Base-by-base conservation (phyloP, 1,139 yeast genomes). In the Lodderomyces orthopsilosis region DNA sequence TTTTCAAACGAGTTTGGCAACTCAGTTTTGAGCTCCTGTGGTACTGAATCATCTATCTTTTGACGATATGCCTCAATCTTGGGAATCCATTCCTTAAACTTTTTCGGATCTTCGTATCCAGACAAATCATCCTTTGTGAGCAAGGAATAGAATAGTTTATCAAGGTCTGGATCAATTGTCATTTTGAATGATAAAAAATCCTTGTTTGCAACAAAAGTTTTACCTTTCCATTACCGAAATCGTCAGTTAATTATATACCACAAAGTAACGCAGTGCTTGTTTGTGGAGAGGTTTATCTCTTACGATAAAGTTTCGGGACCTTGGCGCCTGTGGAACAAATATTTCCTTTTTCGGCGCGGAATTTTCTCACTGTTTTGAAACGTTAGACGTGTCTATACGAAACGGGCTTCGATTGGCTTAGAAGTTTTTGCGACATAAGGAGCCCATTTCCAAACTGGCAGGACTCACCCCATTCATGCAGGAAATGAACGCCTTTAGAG, bases 61-160 rank as follows among this genome's bases (percentile, higher is more conserved):
- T 67, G 59, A 45, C 72, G 65, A 54, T 80, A 80, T 22, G 73
- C 66, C 48, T 71, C 69, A 52, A 81, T 66, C 54, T 73, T 75
- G 8, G 85, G 84, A 41, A 64, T 52, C 68, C 66, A 79, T 52
- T 38, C 35, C 34, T 54, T 49, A 50, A 51, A 72, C 44, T 62
- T 65, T 38, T 58, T 68, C 4, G 61, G 46, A 50, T 71, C 73
- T 48, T 70, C 76, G 47, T 66, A 72, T 2, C 46, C 45, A 32
- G 46, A 42, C 18, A 43, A 40, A 12, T 39, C 23, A 15, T 48
- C 50, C n/a, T 46, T 68, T 67, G 38, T 41, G 17, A 48, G 41
- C 13, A 45, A 44, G 6, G 51, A 41, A 21, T 44, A 17, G 22
- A 41, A 45, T 15, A 45, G 23, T 7, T 37, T 19, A n/a, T 41